phyloP scores from a whole-genome alignment of 2,329 filamentous ascomycete species.

The Sporothrix globosa region DNA sequence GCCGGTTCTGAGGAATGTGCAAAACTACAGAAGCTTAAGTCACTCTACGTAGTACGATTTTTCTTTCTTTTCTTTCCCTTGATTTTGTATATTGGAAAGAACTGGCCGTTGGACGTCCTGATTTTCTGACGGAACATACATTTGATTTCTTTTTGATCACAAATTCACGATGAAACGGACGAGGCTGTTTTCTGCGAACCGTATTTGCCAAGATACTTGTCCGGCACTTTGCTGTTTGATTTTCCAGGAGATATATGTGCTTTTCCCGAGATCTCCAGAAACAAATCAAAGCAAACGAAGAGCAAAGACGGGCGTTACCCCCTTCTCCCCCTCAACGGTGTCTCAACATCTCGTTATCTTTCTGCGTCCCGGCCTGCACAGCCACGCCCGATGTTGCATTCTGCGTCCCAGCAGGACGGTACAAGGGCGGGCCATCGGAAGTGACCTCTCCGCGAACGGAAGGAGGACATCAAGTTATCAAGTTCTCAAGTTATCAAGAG shows the following conservation, averaged over 20 bases:
- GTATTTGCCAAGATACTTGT: background rate
- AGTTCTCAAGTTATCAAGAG: background rate
- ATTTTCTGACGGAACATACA: background rate
- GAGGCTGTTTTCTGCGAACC: background rate
- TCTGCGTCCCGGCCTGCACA: constrained; percentile 7
- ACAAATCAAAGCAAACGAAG: background rate
- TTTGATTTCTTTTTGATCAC: background rate
- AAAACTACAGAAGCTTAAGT: background rate
- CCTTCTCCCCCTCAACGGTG: background rate
- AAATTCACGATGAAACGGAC: background rate
- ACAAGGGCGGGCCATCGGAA: background rate
- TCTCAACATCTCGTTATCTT: constrained; percentile 11
- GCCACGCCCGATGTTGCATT: constrained; percentile 23
- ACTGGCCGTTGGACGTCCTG: background rate
- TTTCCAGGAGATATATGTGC: constrained; percentile 1
- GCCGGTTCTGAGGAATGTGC: background rate
- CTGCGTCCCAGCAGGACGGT: background rate
- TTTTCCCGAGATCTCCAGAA: constrained; percentile 20
- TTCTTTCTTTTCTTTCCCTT: too few species aligned
- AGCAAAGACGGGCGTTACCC: too few species aligned
- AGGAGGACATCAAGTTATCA: constrained; percentile 2
- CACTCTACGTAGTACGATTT: too few species aligned
- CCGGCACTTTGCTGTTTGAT: constrained; percentile 8
- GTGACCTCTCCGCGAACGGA: constrained; percentile 19
- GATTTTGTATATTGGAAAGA: background rate